Conservation (phyloP, 1,284 basidiomycete genomes). For the Fomitopsis betulina region DNA sequence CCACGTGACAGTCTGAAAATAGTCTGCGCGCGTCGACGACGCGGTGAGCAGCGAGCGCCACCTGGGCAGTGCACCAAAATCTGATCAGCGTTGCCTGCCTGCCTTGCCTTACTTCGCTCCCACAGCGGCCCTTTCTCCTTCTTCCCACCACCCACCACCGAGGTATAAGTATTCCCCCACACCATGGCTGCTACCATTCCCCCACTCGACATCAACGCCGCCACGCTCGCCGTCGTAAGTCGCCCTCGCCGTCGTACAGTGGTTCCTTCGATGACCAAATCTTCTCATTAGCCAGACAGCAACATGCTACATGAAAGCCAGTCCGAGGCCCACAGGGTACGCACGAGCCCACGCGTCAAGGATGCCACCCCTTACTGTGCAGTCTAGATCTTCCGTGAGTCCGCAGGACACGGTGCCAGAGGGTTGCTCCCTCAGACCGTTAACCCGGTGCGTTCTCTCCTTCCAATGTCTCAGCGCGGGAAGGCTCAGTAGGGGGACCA, state of each 20-base stretch:
- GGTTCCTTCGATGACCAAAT: not conserved
- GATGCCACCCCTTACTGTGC: not conserved
- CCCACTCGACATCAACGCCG: not conserved
- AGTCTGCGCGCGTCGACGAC: not conserved
- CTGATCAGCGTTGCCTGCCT: conserved; percentile 1
- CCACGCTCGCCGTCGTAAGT: not conserved
- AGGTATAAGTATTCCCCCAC: not conserved
- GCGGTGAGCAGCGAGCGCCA: not conserved
- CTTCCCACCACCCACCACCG: not conserved
- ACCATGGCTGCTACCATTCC: not conserved
- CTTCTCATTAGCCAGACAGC: conserved; percentile 20
- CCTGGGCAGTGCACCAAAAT: not conserved
- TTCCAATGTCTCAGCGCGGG: not conserved
- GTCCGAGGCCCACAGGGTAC: conserved; percentile 80
- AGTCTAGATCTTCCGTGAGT: conserved; percentile 61
- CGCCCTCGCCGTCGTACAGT: not conserved
- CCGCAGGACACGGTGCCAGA: conserved; percentile 64
- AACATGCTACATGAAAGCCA: conserved; percentile 65
- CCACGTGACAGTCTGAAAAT: not conserved
- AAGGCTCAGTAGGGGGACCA: not conserved
- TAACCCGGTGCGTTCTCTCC: conserved; percentile 50
- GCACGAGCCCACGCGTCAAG: not conserved
- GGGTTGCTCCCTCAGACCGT: conserved; percentile 60
- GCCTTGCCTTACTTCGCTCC: not conserved
- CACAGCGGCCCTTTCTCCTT: not conserved